phyloP scores from a whole-genome alignment of 495 filamentous ascomycete species.

The Aspergillus bertholletiae region DNA sequence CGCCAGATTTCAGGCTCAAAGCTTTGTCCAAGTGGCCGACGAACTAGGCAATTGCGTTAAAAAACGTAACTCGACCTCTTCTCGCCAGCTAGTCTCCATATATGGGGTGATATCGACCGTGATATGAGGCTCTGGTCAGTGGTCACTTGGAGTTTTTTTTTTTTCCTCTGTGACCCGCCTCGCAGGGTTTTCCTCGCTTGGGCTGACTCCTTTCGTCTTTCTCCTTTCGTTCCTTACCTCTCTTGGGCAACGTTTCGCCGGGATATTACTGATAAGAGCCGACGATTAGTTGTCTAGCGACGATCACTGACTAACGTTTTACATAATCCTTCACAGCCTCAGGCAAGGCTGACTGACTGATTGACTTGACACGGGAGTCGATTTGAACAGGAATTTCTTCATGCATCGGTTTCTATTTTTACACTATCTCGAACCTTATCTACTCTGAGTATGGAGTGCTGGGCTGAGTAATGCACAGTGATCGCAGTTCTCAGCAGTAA shows the following conservation, averaged over 20 bases:
- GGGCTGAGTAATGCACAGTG: no score
- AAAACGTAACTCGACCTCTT: background rate
- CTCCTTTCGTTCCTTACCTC: background rate
- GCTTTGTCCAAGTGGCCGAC: background rate
- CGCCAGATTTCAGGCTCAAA: background rate
- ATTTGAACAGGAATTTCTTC: no score
- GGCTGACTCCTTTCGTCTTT: background rate
- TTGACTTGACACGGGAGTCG: no score
- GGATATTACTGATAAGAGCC: no score
- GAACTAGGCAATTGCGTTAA: background rate
- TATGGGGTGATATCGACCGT: background rate
- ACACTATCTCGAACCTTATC: conserved; percentile 8
- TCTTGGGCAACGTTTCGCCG: background rate
- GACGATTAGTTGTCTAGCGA: no score
- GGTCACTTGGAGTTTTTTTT: background rate
- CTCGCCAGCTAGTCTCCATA: background rate
- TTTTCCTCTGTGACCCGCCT: background rate
- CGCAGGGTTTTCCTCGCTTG: background rate
- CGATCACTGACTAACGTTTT: background rate
- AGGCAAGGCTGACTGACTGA: conserved; percentile 15
- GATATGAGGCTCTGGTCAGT: background rate
- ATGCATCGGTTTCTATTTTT: conserved; percentile 4
- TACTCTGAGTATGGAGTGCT: no score
- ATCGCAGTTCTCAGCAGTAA: no score
- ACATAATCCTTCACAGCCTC: conserved; percentile 1